phyloP scores from a whole-genome alignment of 345 rosid species.

The Salix koriyanagi region DNA sequence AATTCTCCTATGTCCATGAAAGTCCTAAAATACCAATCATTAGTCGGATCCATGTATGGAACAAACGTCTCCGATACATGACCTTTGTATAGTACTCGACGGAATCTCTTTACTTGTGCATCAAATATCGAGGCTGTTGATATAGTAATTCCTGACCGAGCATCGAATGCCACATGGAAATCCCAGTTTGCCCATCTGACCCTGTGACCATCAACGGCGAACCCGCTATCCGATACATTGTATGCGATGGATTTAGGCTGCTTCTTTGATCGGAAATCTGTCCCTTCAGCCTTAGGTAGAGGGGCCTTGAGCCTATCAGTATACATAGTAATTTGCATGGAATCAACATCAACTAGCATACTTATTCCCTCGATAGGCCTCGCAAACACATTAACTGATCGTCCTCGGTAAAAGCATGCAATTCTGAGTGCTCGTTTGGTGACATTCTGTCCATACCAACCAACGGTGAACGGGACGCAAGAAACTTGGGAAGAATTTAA shows the following conservation, averaged over 20 bases:
- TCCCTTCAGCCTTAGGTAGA: slow-evolving; percentile 63
- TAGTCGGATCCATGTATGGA: slow-evolving; percentile 75
- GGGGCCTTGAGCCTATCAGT: slow-evolving; percentile 47
- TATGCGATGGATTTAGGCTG: slow-evolving; percentile 30
- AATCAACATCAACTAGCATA: slow-evolving; percentile 50
- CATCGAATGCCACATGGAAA: slow-evolving; percentile 66
- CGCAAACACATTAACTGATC: slow-evolving; percentile 58
- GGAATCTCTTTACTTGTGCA: slow-evolving; percentile 22
- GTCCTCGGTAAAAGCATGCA: slow-evolving; percentile 51
- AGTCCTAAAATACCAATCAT: slow-evolving; percentile 74
- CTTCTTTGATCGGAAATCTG: slow-evolving; percentile 46
- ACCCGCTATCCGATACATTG: slow-evolving; percentile 35
- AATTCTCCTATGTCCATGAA: slow-evolving; percentile 77
- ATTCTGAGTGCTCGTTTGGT: slow-evolving; percentile 45
- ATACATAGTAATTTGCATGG: slow-evolving; percentile 48
- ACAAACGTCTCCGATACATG: slow-evolving; percentile 79
- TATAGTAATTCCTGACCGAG: slow-evolving; percentile 52
- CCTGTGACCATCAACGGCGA: slow-evolving; percentile 34
- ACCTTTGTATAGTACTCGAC: slow-evolving; percentile 56
- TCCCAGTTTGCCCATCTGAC: slow-evolving; percentile 70
- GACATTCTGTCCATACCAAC: slow-evolving; percentile 63
- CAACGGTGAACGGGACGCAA: slow-evolving; percentile 62
- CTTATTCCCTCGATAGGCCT: slow-evolving; percentile 67
- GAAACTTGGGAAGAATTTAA: slow-evolving; percentile 60
- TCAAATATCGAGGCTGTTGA: slow-evolving; percentile 63